Percentiles rank a stretch among this genome's conserved stretches.
phyloP scores from a whole-genome alignment of 305 asterid species.

The Fraxinus greggii region DNA sequence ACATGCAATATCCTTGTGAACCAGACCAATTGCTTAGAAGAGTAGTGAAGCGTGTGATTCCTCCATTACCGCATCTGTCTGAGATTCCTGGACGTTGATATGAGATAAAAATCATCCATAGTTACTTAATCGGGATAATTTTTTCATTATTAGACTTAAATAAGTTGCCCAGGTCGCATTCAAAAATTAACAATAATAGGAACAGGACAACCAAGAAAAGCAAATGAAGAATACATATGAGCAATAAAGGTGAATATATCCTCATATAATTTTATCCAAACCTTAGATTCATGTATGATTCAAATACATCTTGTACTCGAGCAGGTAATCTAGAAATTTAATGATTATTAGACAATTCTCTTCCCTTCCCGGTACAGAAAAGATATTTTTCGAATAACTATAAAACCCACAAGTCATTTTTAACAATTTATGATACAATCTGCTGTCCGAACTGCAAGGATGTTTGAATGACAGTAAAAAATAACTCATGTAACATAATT shows the following conservation, averaged over 20 bases:
- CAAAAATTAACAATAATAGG: not conserved
- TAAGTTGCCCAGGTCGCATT: not conserved
- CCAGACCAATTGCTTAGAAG: conserved; percentile 81
- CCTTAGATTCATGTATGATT: not conserved
- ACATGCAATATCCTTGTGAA: conserved; percentile 83
- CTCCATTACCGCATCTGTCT: conserved; percentile 49
- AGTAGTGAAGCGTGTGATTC: conserved; percentile 52
- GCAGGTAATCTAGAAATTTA: not conserved
- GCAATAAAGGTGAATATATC: not conserved
- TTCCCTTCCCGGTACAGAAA: not conserved
- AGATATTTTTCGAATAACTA: not conserved
- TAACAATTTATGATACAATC: not conserved
- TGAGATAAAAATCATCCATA: conserved; percentile 7
- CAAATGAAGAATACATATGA: not conserved
- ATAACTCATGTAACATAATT: not conserved
- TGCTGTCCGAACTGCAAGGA: not conserved
- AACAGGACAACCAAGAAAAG: not conserved
- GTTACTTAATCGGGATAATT: conserved; percentile 3
- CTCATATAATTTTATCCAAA: not conserved
- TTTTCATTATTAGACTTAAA: conserved; percentile 2
- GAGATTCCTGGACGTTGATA: conserved; percentile 53
- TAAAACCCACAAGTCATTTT: not conserved
- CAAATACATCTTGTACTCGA: not conserved
- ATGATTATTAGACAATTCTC: not conserved
- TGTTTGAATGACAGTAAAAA: not conserved